Percentiles rank a stretch among this genome's conserved stretches.
Evolutionary conservation across 2,329 filamentous ascomycete species (phyloP).

Genomic region (Sporothrix brasiliensis): DNA sequence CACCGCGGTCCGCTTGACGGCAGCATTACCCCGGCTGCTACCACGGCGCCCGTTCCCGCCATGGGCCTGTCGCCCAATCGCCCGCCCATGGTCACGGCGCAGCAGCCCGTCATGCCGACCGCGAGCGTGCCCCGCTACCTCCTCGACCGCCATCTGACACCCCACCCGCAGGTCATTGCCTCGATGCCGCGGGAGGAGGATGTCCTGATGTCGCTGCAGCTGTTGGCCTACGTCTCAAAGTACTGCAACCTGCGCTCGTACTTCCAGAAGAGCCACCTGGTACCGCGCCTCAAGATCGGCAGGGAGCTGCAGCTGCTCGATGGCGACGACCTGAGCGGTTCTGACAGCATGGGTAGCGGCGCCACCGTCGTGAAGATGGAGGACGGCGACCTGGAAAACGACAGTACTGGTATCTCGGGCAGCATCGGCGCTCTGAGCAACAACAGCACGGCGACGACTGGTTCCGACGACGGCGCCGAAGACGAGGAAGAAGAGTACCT

Average conservation of each 20-base stretch:
- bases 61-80: slow-evolving; percentile 75
- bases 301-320: slow-evolving; percentile 81
- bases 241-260: slow-evolving; percentile 96
- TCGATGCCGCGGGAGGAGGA: slow-evolving; percentile 97
- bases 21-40: slow-evolving; percentile 64
- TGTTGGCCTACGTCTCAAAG: slow-evolving; percentile 96
- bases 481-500: slow-evolving; percentile 84
- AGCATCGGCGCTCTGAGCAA: not conserved
- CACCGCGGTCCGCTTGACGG: slow-evolving; percentile 83
- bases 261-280: slow-evolving; percentile 92
- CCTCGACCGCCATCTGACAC: slow-evolving; percentile 70
- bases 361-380: slow-evolving; percentile 13
- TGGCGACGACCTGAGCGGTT: slow-evolving; percentile 55
- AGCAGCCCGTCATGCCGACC: slow-evolving; percentile 71
- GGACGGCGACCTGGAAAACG: slow-evolving; percentile 10
- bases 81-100: slow-evolving; percentile 68
- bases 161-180: slow-evolving; percentile 74
- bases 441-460: not conserved
- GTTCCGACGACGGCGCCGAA: slow-evolving; percentile 53
- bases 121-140: slow-evolving; percentile 78
- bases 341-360: not conserved
- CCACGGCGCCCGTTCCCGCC: slow-evolving; percentile 53
- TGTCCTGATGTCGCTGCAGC: slow-evolving; percentile 94
- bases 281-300: slow-evolving; percentile 87
- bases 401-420: not conserved